Evolutionary conservation across 2,329 filamentous ascomycete genomes (phyloP), one percentile per base, ranked within the genome.

Genomic region (Metarhizium humberi): DNA sequence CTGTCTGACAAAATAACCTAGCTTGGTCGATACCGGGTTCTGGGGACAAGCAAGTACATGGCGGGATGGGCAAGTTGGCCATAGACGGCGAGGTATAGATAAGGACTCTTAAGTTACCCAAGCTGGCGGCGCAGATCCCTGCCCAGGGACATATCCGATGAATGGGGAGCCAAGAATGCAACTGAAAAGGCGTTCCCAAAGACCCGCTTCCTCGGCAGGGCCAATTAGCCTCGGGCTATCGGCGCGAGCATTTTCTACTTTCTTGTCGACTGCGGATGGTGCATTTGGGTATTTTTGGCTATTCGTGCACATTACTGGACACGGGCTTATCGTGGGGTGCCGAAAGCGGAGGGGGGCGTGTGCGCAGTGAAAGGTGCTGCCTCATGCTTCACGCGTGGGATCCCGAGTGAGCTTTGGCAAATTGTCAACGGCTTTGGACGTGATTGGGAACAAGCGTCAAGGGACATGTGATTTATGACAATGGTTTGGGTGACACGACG

Each of bases 111-210:
- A 30, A 5, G 45, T 30, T 48, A 30, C 20, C 51, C 51, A 25
- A 38, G 51, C 54, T 47, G 48, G 42, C 55, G 55, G 51, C 51
- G 54, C 54, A 36, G 46, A 53, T 53, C 54, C 51, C 50, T 52
- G 50, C 43, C n/a, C 18, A 10, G 45, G 20, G 45, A 20, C 4
- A 16, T 34, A 11, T 46, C n/a, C n/a, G 43, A 46, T 46, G 43
- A 43, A 43, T 43, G 40, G 40, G 40, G 16, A 46, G 6, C n/a
- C 43, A 20, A 46, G 25, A 25, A 25, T 25, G 25, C 25, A 25
- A 25, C 25, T 7, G 32, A 11, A 11, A 7, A 11, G 32, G 32
- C 32, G 32, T 34, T 34, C 32, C 7, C 10, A 11, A 11, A 34
- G 32, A 34, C 32, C 32, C 32, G 32, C 32, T 34, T 34, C 32